A percentile compares a stretch with the other conserved stretches of the same genome.
Conservation (phyloP, 805 yeast genomes). For the Millerozyma acaciae region DNA sequence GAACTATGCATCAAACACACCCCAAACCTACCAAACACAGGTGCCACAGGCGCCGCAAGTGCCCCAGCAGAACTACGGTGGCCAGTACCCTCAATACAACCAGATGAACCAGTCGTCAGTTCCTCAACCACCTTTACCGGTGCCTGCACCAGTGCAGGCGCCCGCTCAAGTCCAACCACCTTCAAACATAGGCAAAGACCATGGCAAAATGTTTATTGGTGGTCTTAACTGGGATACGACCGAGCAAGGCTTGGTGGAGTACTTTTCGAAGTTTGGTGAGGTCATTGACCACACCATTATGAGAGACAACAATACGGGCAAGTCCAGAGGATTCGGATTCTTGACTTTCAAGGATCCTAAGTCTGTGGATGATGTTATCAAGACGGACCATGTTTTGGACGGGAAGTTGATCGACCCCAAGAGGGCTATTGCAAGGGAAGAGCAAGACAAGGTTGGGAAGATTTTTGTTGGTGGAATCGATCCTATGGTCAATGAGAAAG, state of each 20-base stretch:
- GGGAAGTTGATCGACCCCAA: slow-evolving; percentile 97
- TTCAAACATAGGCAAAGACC: slow-evolving; percentile 48
- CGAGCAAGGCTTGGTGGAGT: slow-evolving; percentile 77
- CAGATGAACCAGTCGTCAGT: slow-evolving; percentile 4
- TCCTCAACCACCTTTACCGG: slow-evolving; percentile 6
- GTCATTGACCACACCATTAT: slow-evolving; percentile 85
- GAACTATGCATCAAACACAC: neutral
- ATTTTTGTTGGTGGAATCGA: slow-evolving; percentile 97
- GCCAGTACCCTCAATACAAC: slow-evolving; percentile 2
- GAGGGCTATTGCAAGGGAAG: slow-evolving; percentile 95
- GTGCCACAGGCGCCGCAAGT: slow-evolving; percentile 10
- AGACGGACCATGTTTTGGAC: slow-evolving; percentile 82
- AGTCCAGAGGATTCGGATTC: slow-evolving; percentile 94
- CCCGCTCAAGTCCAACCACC: slow-evolving; percentile 16
- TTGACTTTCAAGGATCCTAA: slow-evolving; percentile 78
- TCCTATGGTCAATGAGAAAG: slow-evolving; percentile 87
- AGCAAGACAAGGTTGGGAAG: slow-evolving; percentile 94
- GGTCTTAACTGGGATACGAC: slow-evolving; percentile 98
- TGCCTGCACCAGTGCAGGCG: slow-evolving; percentile 12
- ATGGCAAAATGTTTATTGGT: slow-evolving; percentile 92
- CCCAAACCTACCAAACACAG: slow-evolving; percentile 2
- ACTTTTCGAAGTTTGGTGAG: slow-evolving; percentile 85
- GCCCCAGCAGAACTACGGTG: slow-evolving; percentile 5
- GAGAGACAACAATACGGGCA: slow-evolving; percentile 84
- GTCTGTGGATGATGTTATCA: slow-evolving; percentile 82